Base-by-base conservation (phyloP, 139 green algal genomes). In the Coelastrella sp. region DNA sequence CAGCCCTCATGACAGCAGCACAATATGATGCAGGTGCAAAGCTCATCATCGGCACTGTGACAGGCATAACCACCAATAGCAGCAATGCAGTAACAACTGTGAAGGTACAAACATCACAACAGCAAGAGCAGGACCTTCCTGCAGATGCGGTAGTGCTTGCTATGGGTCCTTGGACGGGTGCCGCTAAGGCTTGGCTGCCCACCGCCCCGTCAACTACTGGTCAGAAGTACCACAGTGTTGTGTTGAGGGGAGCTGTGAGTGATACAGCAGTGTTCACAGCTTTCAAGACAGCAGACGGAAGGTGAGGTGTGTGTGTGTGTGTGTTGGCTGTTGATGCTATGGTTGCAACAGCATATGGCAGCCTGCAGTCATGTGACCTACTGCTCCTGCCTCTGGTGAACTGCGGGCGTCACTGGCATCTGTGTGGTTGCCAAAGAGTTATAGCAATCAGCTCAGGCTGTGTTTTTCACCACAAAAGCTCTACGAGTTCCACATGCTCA, bases 221-320 rank as follows among this genome's bases (percentile, higher is more conserved):
- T 0, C 93, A 96, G 32, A 98, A 97, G 87, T 94, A 95, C 60
- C 95, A 98, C 94, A 96, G 92, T 77, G 94, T 97, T n/a, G 89
- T 98, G 57, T 20, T 98, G 22, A 80, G 83, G 7, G 90, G 93
- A 13, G 17, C 22, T 7, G 90, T 94, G 32, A 92, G 91, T 6
- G 87, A 91, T 0, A 86, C 95, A 10, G 88, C 87, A 10, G 80
- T 97, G 14, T 96, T 98, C 87, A 91, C 59, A 32, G 32, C 61
- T 10, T 87, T 81, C 77, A 75, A 20, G 10, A 84, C 85, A 47
- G 85, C 73, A 56, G 74, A 90, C n/a, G 85, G 85, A 61, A 84
- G 85, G 85, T 90, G 68, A 47, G 68, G 14, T 3, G 68, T n/a
- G 68, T 6, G 22, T 2, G 5, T 22, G 68, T 23, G 68, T 76